Evolutionary conservation across 1,284 basidiomycete species (phyloP).

Genomic region (Trichosporon sp.): DNA sequence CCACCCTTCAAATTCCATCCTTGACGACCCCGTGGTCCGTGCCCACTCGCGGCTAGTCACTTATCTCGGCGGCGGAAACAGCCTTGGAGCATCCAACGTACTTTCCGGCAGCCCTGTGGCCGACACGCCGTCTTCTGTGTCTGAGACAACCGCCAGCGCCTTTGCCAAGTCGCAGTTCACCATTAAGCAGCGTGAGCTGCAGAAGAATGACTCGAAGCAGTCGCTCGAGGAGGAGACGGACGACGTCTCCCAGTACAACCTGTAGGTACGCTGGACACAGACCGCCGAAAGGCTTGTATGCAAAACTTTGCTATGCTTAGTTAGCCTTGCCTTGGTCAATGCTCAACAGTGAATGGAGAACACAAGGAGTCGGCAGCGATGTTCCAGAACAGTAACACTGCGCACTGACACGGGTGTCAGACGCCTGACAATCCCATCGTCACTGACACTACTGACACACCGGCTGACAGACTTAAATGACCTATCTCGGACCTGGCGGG

Average conservation of each 20-base stretch:
- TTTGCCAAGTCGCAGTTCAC: background rate
- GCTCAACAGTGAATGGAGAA: no score
- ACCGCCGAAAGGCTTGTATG: no score
- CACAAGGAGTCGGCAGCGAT: no score
- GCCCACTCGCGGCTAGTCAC: conserved; percentile 33
- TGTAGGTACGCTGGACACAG: no score
- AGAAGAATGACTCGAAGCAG: background rate
- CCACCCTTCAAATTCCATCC: conserved; percentile 34
- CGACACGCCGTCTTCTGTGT: background rate
- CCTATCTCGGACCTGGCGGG: no score
- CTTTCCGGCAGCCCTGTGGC: background rate
- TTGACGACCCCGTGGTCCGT: conserved; percentile 37
- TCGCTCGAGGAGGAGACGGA: background rate
- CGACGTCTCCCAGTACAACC: background rate
- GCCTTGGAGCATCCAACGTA: background rate
- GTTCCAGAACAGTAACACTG: no score
- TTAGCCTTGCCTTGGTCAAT: no score
- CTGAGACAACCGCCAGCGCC: background rate
- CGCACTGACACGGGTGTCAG: no score
- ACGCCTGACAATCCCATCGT: no score
- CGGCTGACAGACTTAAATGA: no score
- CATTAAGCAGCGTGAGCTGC: background rate
- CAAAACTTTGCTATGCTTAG: no score
- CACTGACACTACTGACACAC: no score
- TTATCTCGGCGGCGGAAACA: conserved; percentile 32